Evolutionary conservation across 495 filamentous ascomycete species (phyloP).

Genomic region (Hypoxylon trugodes): DNA sequence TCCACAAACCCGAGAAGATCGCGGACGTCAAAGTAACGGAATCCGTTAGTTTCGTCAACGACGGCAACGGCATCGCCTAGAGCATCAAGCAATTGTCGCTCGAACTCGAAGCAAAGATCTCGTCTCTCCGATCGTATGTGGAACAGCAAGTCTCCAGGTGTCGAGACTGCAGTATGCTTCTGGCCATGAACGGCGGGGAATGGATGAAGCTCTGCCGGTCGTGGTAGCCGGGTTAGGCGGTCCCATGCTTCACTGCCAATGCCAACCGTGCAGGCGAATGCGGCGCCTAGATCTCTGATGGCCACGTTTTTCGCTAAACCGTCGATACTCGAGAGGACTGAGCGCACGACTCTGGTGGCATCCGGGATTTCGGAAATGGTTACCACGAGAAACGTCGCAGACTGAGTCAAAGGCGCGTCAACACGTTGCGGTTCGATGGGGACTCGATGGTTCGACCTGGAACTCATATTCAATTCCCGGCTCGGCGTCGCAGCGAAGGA

Average conservation of each 20-base stretch:
- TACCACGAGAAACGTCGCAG: conserved; percentile 63
- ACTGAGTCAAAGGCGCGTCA: conserved; percentile 58
- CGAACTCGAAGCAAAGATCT: conserved; percentile 67
- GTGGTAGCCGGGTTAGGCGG: conserved; percentile 52
- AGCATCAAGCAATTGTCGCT: conserved; percentile 59
- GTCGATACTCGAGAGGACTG: conserved; percentile 53
- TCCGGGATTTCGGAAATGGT: conserved; percentile 42
- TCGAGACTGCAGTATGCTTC: conserved; percentile 58
- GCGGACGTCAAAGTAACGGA: conserved; percentile 67
- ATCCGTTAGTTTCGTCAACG: conserved; percentile 63
- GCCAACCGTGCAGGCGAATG: conserved; percentile 63
- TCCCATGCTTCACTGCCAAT: conserved; percentile 63
- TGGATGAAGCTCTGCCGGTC: conserved; percentile 61
- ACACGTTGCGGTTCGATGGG: conserved; percentile 50
- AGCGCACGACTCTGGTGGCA: conserved; percentile 52
- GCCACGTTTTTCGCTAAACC: conserved; percentile 63
- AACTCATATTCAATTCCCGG: conserved; percentile 20
- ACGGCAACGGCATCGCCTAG: conserved; percentile 57
- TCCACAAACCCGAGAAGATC: conserved; percentile 69
- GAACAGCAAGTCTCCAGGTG: conserved; percentile 64
- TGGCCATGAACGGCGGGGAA: conserved; percentile 57
- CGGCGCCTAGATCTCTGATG: conserved; percentile 58
- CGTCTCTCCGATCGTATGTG: conserved; percentile 65
- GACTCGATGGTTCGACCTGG: conserved; percentile 12
- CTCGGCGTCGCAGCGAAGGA: neutral